Conservation (phyloP, 208 protist species). For the Crithidia thermophila region DNA sequence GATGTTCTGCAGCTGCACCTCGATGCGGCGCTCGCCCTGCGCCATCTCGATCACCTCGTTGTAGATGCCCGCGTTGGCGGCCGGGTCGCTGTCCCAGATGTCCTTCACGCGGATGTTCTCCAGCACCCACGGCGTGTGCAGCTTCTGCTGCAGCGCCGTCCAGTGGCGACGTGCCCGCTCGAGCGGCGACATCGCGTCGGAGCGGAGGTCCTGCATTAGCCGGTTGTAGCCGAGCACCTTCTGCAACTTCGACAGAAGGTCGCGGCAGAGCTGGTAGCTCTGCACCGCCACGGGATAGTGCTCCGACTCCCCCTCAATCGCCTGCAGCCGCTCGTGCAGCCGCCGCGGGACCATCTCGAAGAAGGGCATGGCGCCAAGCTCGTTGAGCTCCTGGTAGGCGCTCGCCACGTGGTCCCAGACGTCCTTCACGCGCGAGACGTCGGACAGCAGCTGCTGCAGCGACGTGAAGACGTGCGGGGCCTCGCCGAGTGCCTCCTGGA, state of each 20-base stretch:
- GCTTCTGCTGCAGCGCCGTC: slow-evolving; percentile 76
- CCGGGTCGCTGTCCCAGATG: slow-evolving; percentile 90
- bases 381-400: slow-evolving; percentile 80
- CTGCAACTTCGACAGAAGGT: slow-evolving; percentile 53
- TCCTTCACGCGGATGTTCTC: slow-evolving; percentile 85
- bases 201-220: slow-evolving; percentile 93
- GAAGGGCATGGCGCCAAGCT: slow-evolving; percentile 92
- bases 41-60: slow-evolving; percentile 90
- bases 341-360: slow-evolving; percentile 93
- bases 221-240: slow-evolving; percentile 56
- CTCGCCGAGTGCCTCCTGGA: slow-evolving; percentile 82
- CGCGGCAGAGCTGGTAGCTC: slow-evolving; percentile 54
- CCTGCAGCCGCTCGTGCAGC: slow-evolving; percentile 80
- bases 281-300: slow-evolving; percentile 64
- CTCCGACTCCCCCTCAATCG: slow-evolving; percentile 53
- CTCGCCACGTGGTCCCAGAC: slow-evolving; percentile 88
- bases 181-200: slow-evolving; percentile 93
- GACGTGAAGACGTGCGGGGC: slow-evolving; percentile 43
- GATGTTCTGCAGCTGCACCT: slow-evolving; percentile 87
- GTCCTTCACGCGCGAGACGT: slow-evolving; percentile 91
- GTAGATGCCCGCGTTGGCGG: slow-evolving; percentile 95
- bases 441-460: slow-evolving; percentile 71
- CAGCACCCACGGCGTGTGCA: slow-evolving; percentile 93
- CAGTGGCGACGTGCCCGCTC: slow-evolving; percentile 77
- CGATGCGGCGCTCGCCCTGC: slow-evolving; percentile 87